Conservation (phyloP, 2,329 filamentous ascomycete species). For the Orbilia ellipsospora region DNA sequence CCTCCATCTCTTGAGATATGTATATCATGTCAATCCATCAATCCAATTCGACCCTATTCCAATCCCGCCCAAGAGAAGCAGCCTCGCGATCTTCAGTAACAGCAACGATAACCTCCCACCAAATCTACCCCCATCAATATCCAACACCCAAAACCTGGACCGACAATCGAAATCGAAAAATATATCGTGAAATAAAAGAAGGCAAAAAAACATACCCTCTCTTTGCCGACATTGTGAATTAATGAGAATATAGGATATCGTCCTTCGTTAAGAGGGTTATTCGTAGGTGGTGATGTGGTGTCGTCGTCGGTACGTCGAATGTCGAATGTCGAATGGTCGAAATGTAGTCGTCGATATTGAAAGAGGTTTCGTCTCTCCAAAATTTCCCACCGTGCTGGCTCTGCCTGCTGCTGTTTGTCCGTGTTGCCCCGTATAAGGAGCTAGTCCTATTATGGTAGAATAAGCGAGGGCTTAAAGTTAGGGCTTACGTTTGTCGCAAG, state of each 20-base stretch:
- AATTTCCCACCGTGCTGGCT: no score
- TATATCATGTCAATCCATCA: not conserved
- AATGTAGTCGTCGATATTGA: conserved; percentile 5
- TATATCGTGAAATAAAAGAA: not conserved
- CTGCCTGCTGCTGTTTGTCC: not conserved
- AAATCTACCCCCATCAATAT: not conserved
- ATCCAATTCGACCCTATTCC: not conserved
- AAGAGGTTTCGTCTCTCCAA: no score
- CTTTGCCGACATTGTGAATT: conserved; percentile 52
- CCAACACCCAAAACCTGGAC: not conserved
- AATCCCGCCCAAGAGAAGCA: not conserved
- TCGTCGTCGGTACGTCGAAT: conserved; percentile 19
- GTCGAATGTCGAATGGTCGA: conserved; percentile 3
- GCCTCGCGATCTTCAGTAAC: not conserved
- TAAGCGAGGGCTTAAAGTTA: conserved; percentile 54
- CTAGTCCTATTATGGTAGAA: conserved; percentile 12
- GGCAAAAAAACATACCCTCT: conserved; percentile 44
- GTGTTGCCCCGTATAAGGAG: conserved; percentile 16
- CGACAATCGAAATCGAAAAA: no score
- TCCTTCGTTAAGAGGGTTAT: conserved; percentile 3
- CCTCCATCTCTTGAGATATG: not conserved
- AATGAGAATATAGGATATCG: conserved; percentile 27
- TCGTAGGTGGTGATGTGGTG: not conserved
- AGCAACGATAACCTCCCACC: not conserved
- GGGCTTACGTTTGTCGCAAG: conserved; percentile 20